These are phyloP conservation scores for Colletotrichum sp. DNA, from an alignment of 2,329 filamentous ascomycete species.

Conservation along the genomic window DNA sequence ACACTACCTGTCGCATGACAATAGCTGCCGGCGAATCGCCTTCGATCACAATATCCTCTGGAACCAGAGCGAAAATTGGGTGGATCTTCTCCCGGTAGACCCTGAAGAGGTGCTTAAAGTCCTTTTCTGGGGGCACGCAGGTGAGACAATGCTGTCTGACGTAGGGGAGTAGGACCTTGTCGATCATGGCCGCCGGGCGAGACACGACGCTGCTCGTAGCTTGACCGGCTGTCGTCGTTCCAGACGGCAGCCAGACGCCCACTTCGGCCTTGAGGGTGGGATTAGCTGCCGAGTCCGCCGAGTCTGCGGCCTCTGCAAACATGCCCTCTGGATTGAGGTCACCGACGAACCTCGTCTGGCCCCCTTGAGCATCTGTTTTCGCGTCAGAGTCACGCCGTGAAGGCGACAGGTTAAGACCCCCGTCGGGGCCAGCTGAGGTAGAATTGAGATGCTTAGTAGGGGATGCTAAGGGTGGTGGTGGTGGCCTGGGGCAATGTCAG, in stretches of 20 bases:
- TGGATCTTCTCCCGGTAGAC: conserved; percentile 58
- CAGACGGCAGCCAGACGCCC: conserved; percentile 57
- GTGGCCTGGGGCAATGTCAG: neutral
- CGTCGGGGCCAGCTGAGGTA: neutral
- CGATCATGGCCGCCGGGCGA: conserved; percentile 38
- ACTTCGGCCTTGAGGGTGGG: conserved; percentile 55
- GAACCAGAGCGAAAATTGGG: conserved; percentile 58
- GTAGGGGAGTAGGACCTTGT: conserved; percentile 44
- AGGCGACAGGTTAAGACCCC: neutral
- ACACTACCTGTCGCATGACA: conserved; percentile 58
- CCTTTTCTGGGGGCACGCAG: conserved; percentile 49
- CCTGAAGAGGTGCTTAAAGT: conserved; percentile 48
- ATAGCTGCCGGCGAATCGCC: conserved; percentile 38
- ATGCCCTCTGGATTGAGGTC: conserved; percentile 65
- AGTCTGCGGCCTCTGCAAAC: conserved; percentile 58
- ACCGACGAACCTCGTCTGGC: conserved; percentile 53
- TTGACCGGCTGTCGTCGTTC: conserved; percentile 27
- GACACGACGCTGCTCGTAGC: conserved; percentile 29
- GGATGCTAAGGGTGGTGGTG: neutral
- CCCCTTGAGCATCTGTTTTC: conserved; percentile 1
- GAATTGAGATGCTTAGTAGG: conserved; percentile 5
- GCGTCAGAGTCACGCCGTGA: conserved; percentile 1
- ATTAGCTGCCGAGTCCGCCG: conserved; percentile 34
- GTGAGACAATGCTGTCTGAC: conserved; percentile 50
- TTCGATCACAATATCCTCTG: conserved; percentile 35